Evolutionary conservation across 345 rosid genomes (phyloP).

Genomic region (Brassica nigra): DNA sequence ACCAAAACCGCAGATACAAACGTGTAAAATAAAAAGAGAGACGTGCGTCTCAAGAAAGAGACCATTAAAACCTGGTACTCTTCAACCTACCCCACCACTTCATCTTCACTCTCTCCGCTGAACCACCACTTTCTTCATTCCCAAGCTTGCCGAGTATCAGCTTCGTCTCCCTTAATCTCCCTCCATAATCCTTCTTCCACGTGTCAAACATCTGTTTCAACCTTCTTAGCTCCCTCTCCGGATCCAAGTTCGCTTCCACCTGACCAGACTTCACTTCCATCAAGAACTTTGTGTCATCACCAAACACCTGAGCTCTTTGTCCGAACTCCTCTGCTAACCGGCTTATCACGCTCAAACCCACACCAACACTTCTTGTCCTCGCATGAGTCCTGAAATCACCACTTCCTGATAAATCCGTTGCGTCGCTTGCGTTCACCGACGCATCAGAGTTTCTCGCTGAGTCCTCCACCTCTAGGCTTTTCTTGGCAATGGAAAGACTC

Average conservation of each 20-base stretch:
- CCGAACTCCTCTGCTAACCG: slow-evolving; percentile 77
- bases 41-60: slow-evolving; percentile 25
- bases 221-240: slow-evolving; percentile 63
- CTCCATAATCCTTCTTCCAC: slow-evolving; percentile 89
- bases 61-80: slow-evolving; percentile 28
- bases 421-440: slow-evolving; percentile 31
- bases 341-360: slow-evolving; percentile 51
- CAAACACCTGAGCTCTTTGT: slow-evolving; percentile 62
- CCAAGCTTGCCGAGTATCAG: slow-evolving; percentile 35
- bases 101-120: slow-evolving; percentile 32
- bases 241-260: slow-evolving; percentile 46
- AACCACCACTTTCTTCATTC: slow-evolving; percentile 31
- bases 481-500: slow-evolving; percentile 78
- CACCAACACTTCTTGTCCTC: slow-evolving; percentile 55
- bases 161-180: slow-evolving; percentile 65
- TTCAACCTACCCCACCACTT: slow-evolving; percentile 43
- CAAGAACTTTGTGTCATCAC: slow-evolving; percentile 59
- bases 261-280: slow-evolving; percentile 52
- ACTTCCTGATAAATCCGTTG: slow-evolving; percentile 25
- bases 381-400: slow-evolving; percentile 42
- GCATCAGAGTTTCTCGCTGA: slow-evolving; percentile 34
- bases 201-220: slow-evolving; percentile 66
- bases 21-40: slow-evolving; percentile 3
- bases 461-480: slow-evolving; percentile 62
- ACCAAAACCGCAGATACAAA: slow-evolving; percentile 20